Evolutionary conservation across 1,284 basidiomycete species (phyloP).

Genomic region (Ustilago cynodontis): DNA sequence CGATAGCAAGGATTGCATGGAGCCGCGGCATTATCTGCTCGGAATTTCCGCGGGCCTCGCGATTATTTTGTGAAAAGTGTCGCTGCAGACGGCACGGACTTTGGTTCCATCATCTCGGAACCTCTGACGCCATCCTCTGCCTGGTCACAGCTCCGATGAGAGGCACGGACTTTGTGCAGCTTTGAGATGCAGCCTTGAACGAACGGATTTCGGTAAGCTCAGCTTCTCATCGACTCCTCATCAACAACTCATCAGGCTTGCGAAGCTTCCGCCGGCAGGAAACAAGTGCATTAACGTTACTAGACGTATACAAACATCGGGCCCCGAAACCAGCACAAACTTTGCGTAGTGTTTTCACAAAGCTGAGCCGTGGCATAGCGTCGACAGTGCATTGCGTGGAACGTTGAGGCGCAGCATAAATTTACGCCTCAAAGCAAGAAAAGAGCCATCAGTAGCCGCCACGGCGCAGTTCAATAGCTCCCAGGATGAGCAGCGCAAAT

Average conservation of each 20-base stretch:
- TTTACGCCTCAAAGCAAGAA: background rate
- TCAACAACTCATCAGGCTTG: background rate
- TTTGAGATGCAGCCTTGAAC: too few species aligned
- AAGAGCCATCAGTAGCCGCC: slow-evolving; percentile 42
- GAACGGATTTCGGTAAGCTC: too few species aligned
- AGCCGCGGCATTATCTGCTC: slow-evolving; percentile 10
- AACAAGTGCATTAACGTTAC: background rate
- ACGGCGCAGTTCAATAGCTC: slow-evolving; percentile 43
- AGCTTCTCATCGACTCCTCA: background rate
- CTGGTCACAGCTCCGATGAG: too few species aligned
- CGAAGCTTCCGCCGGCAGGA: background rate
- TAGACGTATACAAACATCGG: background rate
- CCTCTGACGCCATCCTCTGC: background rate
- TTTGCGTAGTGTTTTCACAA: background rate
- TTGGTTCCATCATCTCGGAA: slow-evolving; percentile 1
- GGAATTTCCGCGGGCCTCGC: slow-evolving; percentile 29
- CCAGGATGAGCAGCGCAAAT: slow-evolving; percentile 46
- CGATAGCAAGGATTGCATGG: too few species aligned
- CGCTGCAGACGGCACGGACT: slow-evolving; percentile 6
- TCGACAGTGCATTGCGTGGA: background rate
- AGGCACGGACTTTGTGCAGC: too few species aligned
- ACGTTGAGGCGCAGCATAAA: background rate
- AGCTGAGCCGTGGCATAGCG: background rate
- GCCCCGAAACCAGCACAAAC: background rate
- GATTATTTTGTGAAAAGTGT: slow-evolving; percentile 4